A percentile compares a stretch with the other conserved stretches of the same genome.
Conservation (phyloP, 495 filamentous ascomycete genomes). For the Aspergillus mulundensis region DNA sequence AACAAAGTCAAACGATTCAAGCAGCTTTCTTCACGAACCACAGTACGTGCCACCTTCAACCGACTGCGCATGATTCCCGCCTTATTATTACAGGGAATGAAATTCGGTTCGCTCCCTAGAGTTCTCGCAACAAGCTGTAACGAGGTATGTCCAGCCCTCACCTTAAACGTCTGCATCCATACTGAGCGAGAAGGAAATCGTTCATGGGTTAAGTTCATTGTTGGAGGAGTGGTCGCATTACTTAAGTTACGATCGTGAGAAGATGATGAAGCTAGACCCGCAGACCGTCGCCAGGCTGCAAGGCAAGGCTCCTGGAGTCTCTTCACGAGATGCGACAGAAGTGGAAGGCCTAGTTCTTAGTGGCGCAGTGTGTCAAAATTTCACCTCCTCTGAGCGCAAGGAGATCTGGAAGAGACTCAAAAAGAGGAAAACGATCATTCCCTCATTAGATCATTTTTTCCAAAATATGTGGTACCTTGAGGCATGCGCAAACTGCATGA, state of each 20-base stretch:
- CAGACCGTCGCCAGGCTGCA: slow-evolving; percentile 13
- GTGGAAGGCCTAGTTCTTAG: slow-evolving; percentile 13
- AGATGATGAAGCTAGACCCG: slow-evolving; percentile 9
- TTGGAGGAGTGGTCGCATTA: not conserved
- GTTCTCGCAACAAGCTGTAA: slow-evolving; percentile 21
- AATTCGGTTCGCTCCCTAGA: slow-evolving; percentile 14
- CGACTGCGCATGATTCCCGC: slow-evolving; percentile 21
- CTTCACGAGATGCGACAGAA: not conserved
- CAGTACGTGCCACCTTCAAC: slow-evolving; percentile 21
- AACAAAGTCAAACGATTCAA: slow-evolving; percentile 22
- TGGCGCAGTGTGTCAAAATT: slow-evolving; percentile 18
- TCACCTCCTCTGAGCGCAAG: slow-evolving; percentile 15
- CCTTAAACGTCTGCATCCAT: not conserved
- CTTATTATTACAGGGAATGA: slow-evolving; percentile 23
- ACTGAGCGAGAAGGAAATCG: not conserved
- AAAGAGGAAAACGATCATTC: slow-evolving; percentile 8
- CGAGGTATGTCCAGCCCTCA: slow-evolving; percentile 6
- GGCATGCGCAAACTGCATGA: slow-evolving; percentile 23
- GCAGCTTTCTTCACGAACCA: not conserved
- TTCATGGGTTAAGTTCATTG: not conserved
- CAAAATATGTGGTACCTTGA: slow-evolving; percentile 30
- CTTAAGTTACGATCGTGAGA: slow-evolving; percentile 3
- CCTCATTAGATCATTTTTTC: slow-evolving; percentile 28
- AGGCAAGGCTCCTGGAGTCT: slow-evolving; percentile 9
- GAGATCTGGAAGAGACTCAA: slow-evolving; percentile 17